These are phyloP conservation scores for Curvularia lunata DNA, from an alignment of 2,329 filamentous ascomycete species.

Conservation along the genomic window DNA sequence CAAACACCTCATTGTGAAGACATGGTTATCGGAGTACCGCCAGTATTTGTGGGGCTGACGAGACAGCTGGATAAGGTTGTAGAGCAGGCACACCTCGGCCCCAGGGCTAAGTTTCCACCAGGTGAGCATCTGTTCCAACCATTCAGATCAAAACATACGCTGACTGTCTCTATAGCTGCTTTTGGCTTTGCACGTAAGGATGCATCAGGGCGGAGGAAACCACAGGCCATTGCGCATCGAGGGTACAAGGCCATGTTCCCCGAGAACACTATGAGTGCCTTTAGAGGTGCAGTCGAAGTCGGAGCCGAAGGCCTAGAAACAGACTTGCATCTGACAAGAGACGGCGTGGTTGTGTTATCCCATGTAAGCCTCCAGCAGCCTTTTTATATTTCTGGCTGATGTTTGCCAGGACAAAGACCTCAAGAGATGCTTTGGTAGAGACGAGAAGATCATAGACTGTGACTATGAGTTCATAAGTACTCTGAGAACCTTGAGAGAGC, in stretches of 20 bases:
- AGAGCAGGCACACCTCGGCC: constrained; percentile 44
- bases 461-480: constrained; percentile 75
- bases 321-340: constrained; percentile 81
- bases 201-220: constrained; percentile 54
- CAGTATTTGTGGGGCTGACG: constrained; percentile 46
- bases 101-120: constrained; percentile 38
- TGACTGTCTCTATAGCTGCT: constrained; percentile 36
- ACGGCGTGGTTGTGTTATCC: constrained; percentile 83
- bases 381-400: constrained; percentile 12
- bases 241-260: constrained; percentile 79
- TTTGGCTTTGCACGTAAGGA: constrained; percentile 46
- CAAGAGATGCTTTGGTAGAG: constrained; percentile 80
- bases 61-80: constrained; percentile 44
- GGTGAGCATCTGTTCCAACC: constrained; percentile 18
- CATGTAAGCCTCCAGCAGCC: constrained; percentile 63
- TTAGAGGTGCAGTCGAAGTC: constrained; percentile 72
- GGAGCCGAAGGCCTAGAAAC: constrained; percentile 86
- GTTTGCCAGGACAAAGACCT: constrained; percentile 70
- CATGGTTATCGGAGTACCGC: constrained; percentile 47
- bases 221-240: constrained; percentile 78
- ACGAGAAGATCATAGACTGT: constrained; percentile 74
- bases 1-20: constrained; percentile 46
- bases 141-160: constrained; percentile 3
- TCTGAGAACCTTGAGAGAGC: constrained; percentile 70
- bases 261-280: constrained; percentile 85